Evolutionary conservation across 495 filamentous ascomycete genomes (phyloP), one percentile per base, ranked within the genome.

Genomic region (Xylaria venustula): DNA sequence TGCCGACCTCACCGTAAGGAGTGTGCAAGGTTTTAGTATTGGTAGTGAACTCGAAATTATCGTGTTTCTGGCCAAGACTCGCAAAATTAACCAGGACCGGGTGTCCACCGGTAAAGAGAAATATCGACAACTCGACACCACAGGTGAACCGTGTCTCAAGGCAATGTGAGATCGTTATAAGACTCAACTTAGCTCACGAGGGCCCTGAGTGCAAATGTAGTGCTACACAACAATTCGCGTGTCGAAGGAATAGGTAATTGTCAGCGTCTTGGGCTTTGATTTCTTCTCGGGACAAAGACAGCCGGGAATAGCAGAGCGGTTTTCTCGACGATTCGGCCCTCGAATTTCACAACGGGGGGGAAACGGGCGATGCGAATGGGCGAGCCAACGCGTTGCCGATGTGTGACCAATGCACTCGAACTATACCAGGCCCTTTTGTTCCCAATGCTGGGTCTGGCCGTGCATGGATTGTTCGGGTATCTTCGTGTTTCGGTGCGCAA

Each of bases 401-500:
- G 57, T 9, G 47, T 49, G 37, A 52, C 49, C 48, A 52, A 45
- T 50, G 26, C 49, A 54, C 58, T 54, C 22, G 41, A 54, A 52
- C 25, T 54, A 47, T 54, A 28, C 42, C 41, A 14, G 58, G 12
- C 6, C n/a, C 9, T 40, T 42, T 52, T 47, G 41, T 46, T 48
- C 32, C 26, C 41, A 47, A 54, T 7, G 30, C 30, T 19, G 12
- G 42, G 41, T 34, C 58, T 30, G 58, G 22, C 34, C 54, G 49
- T 54, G 30, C 46, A 20, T 59, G 11, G 58, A 44, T 36, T 53
- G 47, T 45, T 2, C 8, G 19, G 32, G 17, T 32, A 46, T 60
- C 25, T 54, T 54, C 40, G 65, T 63, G 60, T 65, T 65, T 68
- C 66, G 57, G 59, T 59, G 64, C 62, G 66, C 61, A 67, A 68